Percentiles rank a stretch among this genome's conserved stretches.
Evolutionary conservation across 108 stramenopile genomes (phyloP).

Genomic region (Cyclotella cryptica): DNA sequence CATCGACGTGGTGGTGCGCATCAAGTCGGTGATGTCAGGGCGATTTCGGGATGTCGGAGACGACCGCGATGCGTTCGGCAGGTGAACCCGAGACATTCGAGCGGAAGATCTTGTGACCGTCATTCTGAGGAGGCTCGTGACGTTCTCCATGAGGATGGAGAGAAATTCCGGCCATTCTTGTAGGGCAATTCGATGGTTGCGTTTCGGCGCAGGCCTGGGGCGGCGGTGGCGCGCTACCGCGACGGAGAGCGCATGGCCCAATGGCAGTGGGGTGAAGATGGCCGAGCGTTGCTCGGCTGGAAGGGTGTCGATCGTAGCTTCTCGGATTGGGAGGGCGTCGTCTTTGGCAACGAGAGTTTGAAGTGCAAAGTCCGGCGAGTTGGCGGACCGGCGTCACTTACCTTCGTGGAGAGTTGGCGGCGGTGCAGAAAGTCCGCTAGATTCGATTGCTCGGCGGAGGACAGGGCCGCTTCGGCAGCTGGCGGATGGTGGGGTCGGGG

Average conservation of each 20-base stretch:
- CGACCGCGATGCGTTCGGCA: slow-evolving; percentile 83
- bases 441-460: slow-evolving; percentile 49
- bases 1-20: slow-evolving; percentile 97
- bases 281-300: slow-evolving; percentile 53
- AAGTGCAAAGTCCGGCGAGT: slow-evolving; percentile 86
- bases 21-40: slow-evolving; percentile 85
- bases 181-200: slow-evolving; percentile 87
- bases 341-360: slow-evolving; percentile 84
- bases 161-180: slow-evolving; percentile 91
- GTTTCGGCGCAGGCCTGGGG: slow-evolving; percentile 84
- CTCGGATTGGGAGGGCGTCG: slow-evolving; percentile 61
- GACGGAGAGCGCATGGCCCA: slow-evolving; percentile 63
- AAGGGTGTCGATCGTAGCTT: slow-evolving; percentile 71
- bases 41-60: slow-evolving; percentile 70
- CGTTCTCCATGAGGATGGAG: slow-evolving; percentile 79
- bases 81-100: slow-evolving; percentile 96
- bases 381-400: slow-evolving; percentile 69
- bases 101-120: slow-evolving; percentile 84
- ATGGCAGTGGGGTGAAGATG: slow-evolving; percentile 73
- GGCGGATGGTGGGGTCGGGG: slow-evolving; percentile 54
- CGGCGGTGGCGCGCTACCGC: slow-evolving; percentile 71
- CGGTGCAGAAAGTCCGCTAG: slow-evolving; percentile 60
- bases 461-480: slow-evolving; percentile 50
- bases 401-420: slow-evolving; percentile 69
- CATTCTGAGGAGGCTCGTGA: slow-evolving; percentile 58